Evolutionary conservation across 2,329 filamentous ascomycete genomes (phyloP).

Genomic region (Pseudocercospora cruenta): DNA sequence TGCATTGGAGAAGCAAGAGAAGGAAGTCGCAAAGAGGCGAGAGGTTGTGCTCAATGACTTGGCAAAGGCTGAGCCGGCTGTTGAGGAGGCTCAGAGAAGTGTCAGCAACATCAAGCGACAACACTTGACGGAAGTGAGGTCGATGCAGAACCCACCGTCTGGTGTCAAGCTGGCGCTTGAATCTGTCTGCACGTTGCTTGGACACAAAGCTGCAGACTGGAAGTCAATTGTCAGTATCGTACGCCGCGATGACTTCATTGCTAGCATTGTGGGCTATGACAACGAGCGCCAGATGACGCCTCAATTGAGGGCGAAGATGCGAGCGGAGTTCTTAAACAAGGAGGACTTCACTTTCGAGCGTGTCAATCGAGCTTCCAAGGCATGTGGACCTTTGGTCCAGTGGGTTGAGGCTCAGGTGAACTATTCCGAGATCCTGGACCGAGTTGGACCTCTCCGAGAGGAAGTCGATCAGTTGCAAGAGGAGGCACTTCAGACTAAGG

Average conservation of each 20-base stretch:
- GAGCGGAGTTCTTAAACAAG: slow-evolving; percentile 86
- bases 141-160: slow-evolving; percentile 89
- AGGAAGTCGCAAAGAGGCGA: slow-evolving; percentile 78
- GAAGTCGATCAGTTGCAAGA: slow-evolving; percentile 88
- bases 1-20: slow-evolving; percentile 85
- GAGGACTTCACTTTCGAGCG: slow-evolving; percentile 95
- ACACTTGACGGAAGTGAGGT: slow-evolving; percentile 94
- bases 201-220: slow-evolving; percentile 89
- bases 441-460: slow-evolving; percentile 86
- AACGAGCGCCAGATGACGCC: slow-evolving; percentile 95
- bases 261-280: slow-evolving; percentile 95
- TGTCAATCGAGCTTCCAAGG: slow-evolving; percentile 94
- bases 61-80: slow-evolving; percentile 88
- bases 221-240: slow-evolving; percentile 87
- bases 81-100: slow-evolving; percentile 88
- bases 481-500: slow-evolving; percentile 87
- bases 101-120: slow-evolving; percentile 98
- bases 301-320: slow-evolving; percentile 80
- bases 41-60: slow-evolving; percentile 86
- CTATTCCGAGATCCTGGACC: slow-evolving; percentile 95
- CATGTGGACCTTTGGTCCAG: slow-evolving; percentile 93
- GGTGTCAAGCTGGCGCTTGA: slow-evolving; percentile 92
- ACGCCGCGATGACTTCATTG: slow-evolving; percentile 93
- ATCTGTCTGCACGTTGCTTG: slow-evolving; percentile 92
- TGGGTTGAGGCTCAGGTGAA: slow-evolving; percentile 97